Percentiles rank a stretch among this genome's conserved stretches.
phyloP scores from a whole-genome alignment of 2,329 filamentous ascomycete genomes.

The Trichoderma sp. region DNA sequence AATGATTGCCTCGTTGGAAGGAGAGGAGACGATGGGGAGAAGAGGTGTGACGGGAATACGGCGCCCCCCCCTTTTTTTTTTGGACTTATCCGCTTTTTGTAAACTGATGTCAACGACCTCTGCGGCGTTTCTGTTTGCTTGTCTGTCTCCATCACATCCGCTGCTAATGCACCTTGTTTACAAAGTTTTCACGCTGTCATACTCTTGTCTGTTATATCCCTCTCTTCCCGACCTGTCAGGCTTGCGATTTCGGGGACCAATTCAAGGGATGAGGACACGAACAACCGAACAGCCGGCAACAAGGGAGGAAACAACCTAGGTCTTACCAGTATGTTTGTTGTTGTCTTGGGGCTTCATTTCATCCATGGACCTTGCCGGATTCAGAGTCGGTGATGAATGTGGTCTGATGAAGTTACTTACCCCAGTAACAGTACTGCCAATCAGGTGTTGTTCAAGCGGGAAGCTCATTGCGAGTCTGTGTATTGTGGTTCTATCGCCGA shows the following conservation, averaged over 20 bases:
- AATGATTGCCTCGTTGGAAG: not conserved
- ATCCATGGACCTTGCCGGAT: not conserved
- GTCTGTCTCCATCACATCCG: too few species aligned
- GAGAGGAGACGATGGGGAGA: not conserved
- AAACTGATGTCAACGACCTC: too few species aligned
- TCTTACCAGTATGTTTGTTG: not conserved
- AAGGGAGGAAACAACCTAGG: not conserved
- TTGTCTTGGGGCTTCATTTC: not conserved
- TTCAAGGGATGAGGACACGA: not conserved
- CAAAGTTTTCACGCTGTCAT: too few species aligned
- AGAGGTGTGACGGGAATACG: not conserved
- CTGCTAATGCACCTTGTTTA: too few species aligned
- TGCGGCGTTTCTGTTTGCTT: too few species aligned
- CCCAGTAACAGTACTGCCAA: too few species aligned
- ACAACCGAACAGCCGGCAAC: constrained; percentile 6
- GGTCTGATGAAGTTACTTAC: too few species aligned
- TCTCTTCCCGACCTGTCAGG: not conserved
- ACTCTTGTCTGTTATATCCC: not conserved
- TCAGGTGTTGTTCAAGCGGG: not conserved
- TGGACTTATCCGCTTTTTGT: not conserved
- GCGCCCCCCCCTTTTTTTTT: not conserved
- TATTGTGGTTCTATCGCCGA: not conserved
- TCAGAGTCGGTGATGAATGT: not conserved
- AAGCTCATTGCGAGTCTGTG: not conserved
- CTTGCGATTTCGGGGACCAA: not conserved